Evolutionary conservation across 2,329 filamentous ascomycete genomes (phyloP), one percentile per base, ranked within the genome.

Genomic region (Biscogniauxia mediterranea): DNA sequence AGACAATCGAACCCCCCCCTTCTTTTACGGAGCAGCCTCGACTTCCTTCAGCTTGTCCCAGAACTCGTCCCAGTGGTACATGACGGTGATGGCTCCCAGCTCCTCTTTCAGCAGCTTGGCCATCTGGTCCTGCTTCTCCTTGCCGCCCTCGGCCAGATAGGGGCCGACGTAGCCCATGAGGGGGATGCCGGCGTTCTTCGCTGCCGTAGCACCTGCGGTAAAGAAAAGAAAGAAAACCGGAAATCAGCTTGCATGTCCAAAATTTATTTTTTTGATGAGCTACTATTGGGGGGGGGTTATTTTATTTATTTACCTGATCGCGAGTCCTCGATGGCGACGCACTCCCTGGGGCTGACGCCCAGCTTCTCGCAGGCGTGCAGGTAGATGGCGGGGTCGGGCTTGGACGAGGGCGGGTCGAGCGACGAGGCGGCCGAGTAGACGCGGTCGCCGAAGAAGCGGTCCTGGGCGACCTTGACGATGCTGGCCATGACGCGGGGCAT

Each of bases 341-440:
- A 88, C 81, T 96, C 89, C 54, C 80, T 80, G 1, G 91, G 80
- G 70, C 83, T 85, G 78, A 89, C 89, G 64, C 89, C 89, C 56
- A 96, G 83, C 73, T 85, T 79, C 77, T 92, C 79, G 73, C 93
- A 85, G 21, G 93, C 90, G 75, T 89, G 84, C 66, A 92, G 78
- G 80, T 97, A 97, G 78, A 97, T 89, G 68, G 91, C 91, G 19
- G 93, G 93, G 77, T 96, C 91, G 17, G 93, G 93, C 85, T 97
- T 97, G 77, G 87, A 91, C 59, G 91, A 93, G n/a, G 93, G 93
- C 72, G 81, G 86, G 60, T 85, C 80, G 69, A 97, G 84, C 61
- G 88, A 92, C 32, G 88, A 91, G 60, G 92, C 92, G 59, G 93
- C 93, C 52, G 88, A 92, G 84, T 90, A 97, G 74, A 96, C 83